phyloP scores from a whole-genome alignment of 208 protist species.

The Wallacemonas sp. region DNA sequence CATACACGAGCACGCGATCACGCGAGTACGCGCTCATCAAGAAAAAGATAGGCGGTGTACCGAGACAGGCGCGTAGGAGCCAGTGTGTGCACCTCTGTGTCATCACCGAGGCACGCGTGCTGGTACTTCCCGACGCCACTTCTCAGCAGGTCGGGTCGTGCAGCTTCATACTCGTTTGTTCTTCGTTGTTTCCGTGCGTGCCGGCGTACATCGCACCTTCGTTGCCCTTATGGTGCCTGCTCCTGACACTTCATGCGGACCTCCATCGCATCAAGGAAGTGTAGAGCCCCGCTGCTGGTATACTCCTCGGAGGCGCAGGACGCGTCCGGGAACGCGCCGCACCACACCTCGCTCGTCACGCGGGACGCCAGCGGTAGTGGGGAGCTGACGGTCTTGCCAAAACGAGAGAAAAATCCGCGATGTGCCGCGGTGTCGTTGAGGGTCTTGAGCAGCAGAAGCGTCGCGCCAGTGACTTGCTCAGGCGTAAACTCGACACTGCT shows the following conservation, averaged over 20 bases:
- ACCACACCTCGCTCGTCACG: constrained; percentile 56
- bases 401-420: constrained; percentile 32
- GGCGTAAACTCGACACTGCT: constrained; percentile 27
- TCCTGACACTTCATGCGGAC: constrained; percentile 38
- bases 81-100: neutral
- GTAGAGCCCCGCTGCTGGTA: constrained; percentile 25
- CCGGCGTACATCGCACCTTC: neutral
- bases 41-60: neutral
- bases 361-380: constrained; percentile 39
- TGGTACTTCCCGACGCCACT: too few relatives aligned
- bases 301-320: neutral
- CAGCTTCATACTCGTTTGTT: too few relatives aligned
- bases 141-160: too few relatives aligned
- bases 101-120: neutral
- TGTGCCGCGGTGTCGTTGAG: constrained; percentile 53
- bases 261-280: constrained; percentile 36
- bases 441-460: constrained; percentile 56
- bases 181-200: too few relatives aligned
- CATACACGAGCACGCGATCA: too few relatives aligned
- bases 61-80: neutral
- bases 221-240: too few relatives aligned
- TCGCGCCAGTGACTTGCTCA: constrained; percentile 59
- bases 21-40: too few relatives aligned
- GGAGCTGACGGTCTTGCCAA: constrained; percentile 26
- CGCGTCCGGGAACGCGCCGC: constrained; percentile 33